Percentiles rank a stretch among this genome's conserved stretches.
These are phyloP conservation scores for Boletus insuetus DNA, from an alignment of 768 basidiomycete species.

Conservation along the genomic window DNA sequence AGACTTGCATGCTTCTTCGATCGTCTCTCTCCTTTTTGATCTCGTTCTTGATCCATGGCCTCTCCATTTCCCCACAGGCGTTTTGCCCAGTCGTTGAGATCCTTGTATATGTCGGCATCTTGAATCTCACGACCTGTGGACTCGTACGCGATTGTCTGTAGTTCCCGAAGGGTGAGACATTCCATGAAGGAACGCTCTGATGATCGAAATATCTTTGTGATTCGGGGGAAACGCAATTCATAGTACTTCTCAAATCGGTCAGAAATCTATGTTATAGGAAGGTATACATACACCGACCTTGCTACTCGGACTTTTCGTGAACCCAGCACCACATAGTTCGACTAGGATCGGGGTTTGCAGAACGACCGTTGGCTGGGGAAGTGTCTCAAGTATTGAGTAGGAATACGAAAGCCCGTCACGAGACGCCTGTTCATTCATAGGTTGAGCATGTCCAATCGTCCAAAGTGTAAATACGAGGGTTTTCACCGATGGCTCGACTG, in stretches of 20 bases:
- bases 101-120: constrained; percentile 39
- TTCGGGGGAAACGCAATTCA: constrained; percentile 79
- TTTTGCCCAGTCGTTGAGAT: constrained; percentile 46
- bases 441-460: neutral
- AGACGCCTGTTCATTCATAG: constrained; percentile 1
- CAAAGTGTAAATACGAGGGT: neutral
- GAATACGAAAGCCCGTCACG: constrained; percentile 48
- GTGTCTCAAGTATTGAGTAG: constrained; percentile 45
- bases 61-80: constrained; percentile 39
- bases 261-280: neutral
- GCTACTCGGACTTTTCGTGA: constrained; percentile 62
- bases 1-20: constrained; percentile 38
- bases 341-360: constrained; percentile 61
- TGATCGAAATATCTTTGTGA: constrained; percentile 63
- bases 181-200: constrained; percentile 67
- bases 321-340: constrained; percentile 81
- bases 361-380: constrained; percentile 53
- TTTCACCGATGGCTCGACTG: constrained; percentile 22
- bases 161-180: constrained; percentile 43
- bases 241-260: constrained; percentile 53
- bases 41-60: constrained; percentile 34
- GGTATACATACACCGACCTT: constrained; percentile 39
- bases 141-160: constrained; percentile 55
- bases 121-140: constrained; percentile 49
- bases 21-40: constrained; percentile 24